Evolutionary conservation across 345 rosid genomes (phyloP).

Genomic region (Anastatica hierochuntica): DNA sequence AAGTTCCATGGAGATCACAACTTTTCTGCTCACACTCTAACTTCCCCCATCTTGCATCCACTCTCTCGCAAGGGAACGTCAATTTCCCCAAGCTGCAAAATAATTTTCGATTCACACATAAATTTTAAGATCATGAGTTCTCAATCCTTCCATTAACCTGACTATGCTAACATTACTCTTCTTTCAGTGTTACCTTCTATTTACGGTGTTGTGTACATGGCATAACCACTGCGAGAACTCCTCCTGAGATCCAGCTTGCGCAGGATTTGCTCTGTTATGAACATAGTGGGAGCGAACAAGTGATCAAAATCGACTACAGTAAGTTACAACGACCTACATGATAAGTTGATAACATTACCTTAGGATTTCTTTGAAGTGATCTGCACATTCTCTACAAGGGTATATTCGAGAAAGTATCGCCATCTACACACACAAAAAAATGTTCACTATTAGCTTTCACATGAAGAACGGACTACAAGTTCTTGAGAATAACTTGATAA

Average conservation of each 20-base stretch:
- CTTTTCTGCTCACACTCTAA: slow-evolving; percentile 76
- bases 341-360: slow-evolving; percentile 55
- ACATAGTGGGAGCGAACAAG: background rate
- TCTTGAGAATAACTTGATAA: background rate
- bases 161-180: background rate
- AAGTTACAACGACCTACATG: slow-evolving; percentile 2
- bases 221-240: slow-evolving; percentile 93
- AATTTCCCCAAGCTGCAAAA: slow-evolving; percentile 59
- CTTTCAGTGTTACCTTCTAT: slow-evolving; percentile 56
- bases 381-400: slow-evolving; percentile 95
- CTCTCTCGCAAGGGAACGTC: slow-evolving; percentile 72
- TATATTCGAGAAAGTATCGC: slow-evolving; percentile 78
- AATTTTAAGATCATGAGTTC: background rate
- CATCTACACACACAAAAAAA: slow-evolving; percentile 47
- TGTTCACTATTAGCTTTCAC: slow-evolving; percentile 2
- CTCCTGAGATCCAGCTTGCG: slow-evolving; percentile 63
- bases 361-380: slow-evolving; percentile 83
- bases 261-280: slow-evolving; percentile 64
- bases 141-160: background rate
- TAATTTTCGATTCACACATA: background rate
- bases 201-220: slow-evolving; percentile 79
- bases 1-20: slow-evolving; percentile 74
- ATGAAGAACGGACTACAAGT: background rate
- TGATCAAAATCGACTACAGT: background rate
- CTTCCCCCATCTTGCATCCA: slow-evolving; percentile 97